These are phyloP conservation scores for Mycena filopes DNA, from an alignment of 768 basidiomycete genomes.

Conservation along the genomic window DNA sequence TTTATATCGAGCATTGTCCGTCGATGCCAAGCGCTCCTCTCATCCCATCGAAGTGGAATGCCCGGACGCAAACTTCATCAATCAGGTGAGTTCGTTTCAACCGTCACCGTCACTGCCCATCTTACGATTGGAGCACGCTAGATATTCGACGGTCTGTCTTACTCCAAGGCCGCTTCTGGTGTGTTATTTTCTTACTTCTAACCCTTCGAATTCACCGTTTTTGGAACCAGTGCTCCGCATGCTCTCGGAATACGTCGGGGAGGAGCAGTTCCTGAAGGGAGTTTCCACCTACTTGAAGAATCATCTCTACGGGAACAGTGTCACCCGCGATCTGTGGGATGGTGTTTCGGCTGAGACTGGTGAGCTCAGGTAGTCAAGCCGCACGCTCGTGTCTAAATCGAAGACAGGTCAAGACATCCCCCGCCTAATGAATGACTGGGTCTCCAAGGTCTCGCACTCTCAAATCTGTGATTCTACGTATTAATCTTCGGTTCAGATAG, in stretches of 20 bases:
- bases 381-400: neutral
- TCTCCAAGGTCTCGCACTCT: slow-evolving; percentile 65
- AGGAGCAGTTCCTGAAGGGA: slow-evolving; percentile 87
- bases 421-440: slow-evolving; percentile 91
- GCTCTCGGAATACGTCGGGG: slow-evolving; percentile 88
- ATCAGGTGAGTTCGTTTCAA: slow-evolving; percentile 44
- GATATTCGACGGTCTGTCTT: slow-evolving; percentile 91
- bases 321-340: slow-evolving; percentile 88
- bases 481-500: slow-evolving; percentile 43
- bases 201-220: neutral
- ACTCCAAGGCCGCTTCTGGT: slow-evolving; percentile 87
- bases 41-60: slow-evolving; percentile 92
- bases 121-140: slow-evolving; percentile 39
- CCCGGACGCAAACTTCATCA: slow-evolving; percentile 86
- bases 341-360: slow-evolving; percentile 83
- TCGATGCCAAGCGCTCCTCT: slow-evolving; percentile 10
- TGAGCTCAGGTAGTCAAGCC: too few species aligned
- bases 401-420: slow-evolving; percentile 71
- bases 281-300: slow-evolving; percentile 93
- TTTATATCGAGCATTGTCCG: slow-evolving; percentile 65
- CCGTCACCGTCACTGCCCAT: neutral
- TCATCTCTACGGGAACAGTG: slow-evolving; percentile 85
- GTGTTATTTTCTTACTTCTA: slow-evolving; percentile 15
- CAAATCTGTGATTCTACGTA: slow-evolving; percentile 35
- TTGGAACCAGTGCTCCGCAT: slow-evolving; percentile 80